Evolutionary conservation across 352 stramenopile species (phyloP).

Genomic region (Albugo laibachii): DNA sequence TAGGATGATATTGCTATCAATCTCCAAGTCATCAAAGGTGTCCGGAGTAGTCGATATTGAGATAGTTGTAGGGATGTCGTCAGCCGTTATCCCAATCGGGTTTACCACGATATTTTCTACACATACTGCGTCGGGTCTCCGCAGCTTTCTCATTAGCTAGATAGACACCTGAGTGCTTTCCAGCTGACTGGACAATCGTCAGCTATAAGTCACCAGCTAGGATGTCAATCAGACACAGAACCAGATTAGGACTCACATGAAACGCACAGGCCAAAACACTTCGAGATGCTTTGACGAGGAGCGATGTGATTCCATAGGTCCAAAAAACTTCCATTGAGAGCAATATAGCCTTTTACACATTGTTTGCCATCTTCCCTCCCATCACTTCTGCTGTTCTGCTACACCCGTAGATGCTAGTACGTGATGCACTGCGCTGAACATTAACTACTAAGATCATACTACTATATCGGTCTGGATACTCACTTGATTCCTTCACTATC

Average conservation of each 20-base stretch:
- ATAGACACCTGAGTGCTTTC: slow-evolving; percentile 11
- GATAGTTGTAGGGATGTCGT: not conserved
- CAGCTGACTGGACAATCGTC: slow-evolving; percentile 55
- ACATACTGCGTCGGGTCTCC: not conserved
- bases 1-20: too few species aligned
- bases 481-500: too few species aligned
- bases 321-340: slow-evolving; percentile 74
- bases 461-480: too few species aligned
- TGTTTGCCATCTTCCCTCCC: slow-evolving; percentile 50
- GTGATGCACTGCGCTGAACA: too few species aligned
- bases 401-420: too few species aligned
- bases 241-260: slow-evolving; percentile 67
- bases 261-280: slow-evolving; percentile 71
- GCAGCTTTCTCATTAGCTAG: not conserved
- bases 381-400: slow-evolving; percentile 49
- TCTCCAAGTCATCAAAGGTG: too few species aligned
- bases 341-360: slow-evolving; percentile 64
- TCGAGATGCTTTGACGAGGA: slow-evolving; percentile 72
- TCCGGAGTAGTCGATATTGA: not conserved
- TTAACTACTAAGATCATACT: too few species aligned
- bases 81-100: not conserved
- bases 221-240: slow-evolving; percentile 78
- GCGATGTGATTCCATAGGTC: slow-evolving; percentile 56
- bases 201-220: slow-evolving; percentile 65
- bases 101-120: not conserved